A percentile compares a stretch with the other conserved stretches of the same genome.
Evolutionary conservation across 78 protist genomes (phyloP).

Genomic region (Tieghemostelium lacteum): DNA sequence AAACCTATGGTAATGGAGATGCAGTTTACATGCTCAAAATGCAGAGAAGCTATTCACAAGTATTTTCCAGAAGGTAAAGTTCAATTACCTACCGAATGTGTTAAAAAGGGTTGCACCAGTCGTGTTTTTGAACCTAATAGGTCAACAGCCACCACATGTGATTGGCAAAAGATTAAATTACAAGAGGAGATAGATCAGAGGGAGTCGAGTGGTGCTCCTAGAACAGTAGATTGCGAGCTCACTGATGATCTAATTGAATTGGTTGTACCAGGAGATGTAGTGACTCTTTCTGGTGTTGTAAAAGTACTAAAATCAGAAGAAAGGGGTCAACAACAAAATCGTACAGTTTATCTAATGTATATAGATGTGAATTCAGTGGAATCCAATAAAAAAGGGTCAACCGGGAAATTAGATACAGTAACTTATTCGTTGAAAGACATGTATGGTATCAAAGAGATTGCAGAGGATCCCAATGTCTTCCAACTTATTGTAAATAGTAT

Average conservation of each 20-base stretch:
- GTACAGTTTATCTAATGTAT: slow-evolving; percentile 67
- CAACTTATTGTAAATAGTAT: slow-evolving; percentile 94
- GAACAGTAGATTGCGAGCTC: slow-evolving; percentile 94
- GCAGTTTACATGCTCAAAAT: slow-evolving; percentile 66
- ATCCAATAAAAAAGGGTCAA: slow-evolving; percentile 41
- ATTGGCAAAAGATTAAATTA: slow-evolving; percentile 92
- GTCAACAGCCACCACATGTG: slow-evolving; percentile 70
- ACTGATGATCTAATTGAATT: slow-evolving; percentile 89
- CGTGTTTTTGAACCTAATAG: slow-evolving; percentile 78
- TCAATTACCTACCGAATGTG: slow-evolving; percentile 54
- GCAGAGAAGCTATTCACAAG: neutral
- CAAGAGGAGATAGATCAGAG: slow-evolving; percentile 90
- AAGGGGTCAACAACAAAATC: slow-evolving; percentile 1
- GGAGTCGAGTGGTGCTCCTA: slow-evolving; percentile 95
- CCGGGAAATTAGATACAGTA: neutral
- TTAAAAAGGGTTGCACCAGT: slow-evolving; percentile 56
- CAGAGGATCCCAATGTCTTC: slow-evolving; percentile 78
- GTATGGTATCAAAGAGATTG: slow-evolving; percentile 84
- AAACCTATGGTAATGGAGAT: slow-evolving; percentile 86
- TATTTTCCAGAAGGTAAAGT: slow-evolving; percentile 49
- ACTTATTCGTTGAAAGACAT: slow-evolving; percentile 83
- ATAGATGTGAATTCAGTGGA: slow-evolving; percentile 87
- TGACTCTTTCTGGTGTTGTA: slow-evolving; percentile 93
- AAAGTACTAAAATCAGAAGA: slow-evolving; percentile 82
- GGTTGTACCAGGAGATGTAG: slow-evolving; percentile 96